Evolutionary conservation across 2,329 filamentous ascomycete species (phyloP).

Genomic region (Mycogone perniciosa): DNA sequence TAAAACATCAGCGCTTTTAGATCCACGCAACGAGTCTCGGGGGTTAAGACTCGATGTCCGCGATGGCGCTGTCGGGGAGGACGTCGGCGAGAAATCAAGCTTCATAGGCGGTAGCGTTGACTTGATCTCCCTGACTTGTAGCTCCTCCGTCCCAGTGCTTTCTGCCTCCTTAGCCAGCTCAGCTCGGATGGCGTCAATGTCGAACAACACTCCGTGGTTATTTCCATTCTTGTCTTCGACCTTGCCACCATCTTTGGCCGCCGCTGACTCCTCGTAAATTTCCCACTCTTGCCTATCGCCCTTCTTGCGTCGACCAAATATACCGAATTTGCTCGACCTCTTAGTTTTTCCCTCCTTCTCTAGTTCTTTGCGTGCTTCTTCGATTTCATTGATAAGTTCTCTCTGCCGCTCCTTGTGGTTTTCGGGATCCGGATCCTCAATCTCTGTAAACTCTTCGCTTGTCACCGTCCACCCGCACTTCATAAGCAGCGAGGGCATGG

Average conservation of each 20-base stretch:
- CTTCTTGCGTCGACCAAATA: constrained; percentile 80
- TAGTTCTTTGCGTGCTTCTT: constrained; percentile 82
- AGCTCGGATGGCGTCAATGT: constrained; percentile 87
- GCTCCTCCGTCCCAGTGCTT: constrained; percentile 46
- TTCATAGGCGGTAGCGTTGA: constrained; percentile 89
- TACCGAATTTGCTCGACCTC: constrained; percentile 55
- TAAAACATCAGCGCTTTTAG: constrained; percentile 40
- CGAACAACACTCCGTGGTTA: constrained; percentile 72
- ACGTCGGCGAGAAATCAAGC: constrained; percentile 48
- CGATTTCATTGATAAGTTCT: constrained; percentile 93
- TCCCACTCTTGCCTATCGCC: constrained; percentile 85
- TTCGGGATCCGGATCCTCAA: constrained; percentile 94
- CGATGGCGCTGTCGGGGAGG: constrained; percentile 21
- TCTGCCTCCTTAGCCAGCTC: constrained; percentile 64
- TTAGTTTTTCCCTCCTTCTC: constrained; percentile 70
- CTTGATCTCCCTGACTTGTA: constrained; percentile 72
- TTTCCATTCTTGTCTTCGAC: constrained; percentile 41
- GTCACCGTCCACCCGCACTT: constrained; percentile 88
- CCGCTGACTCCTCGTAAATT: constrained; percentile 68
- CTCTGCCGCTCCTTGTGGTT: constrained; percentile 82
- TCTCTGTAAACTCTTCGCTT: constrained; percentile 90
- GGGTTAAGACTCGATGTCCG: constrained; percentile 17
- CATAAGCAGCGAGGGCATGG: constrained; percentile 82
- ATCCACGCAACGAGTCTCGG: constrained; percentile 32
- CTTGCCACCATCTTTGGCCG: constrained; percentile 27